Percentiles rank a stretch among this genome's conserved stretches.
Conservation (phyloP, 495 filamentous ascomycete genomes). For the Paragyromitra xinjiangensis region DNA sequence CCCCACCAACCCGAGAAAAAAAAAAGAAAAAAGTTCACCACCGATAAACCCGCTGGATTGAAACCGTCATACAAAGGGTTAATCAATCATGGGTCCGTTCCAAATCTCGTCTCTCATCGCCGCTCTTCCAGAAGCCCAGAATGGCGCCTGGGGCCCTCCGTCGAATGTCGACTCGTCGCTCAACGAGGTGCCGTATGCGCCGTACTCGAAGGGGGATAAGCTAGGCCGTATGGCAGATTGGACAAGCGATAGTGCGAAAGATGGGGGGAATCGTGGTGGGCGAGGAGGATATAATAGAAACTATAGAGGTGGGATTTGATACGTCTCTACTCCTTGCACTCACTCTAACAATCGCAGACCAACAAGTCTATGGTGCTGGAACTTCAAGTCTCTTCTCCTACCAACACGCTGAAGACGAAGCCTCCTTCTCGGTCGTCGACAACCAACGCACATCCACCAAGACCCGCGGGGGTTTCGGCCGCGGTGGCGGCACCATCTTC, state of each 20-base stretch:
- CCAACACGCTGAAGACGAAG: constrained; percentile 92
- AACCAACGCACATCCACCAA: constrained; percentile 86
- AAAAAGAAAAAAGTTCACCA: constrained; percentile 27
- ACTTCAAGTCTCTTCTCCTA: constrained; percentile 85
- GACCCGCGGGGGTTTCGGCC: constrained; percentile 77
- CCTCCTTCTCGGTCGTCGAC: constrained; percentile 96
- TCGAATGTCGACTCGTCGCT: constrained; percentile 80
- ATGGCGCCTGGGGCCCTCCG: constrained; percentile 85
- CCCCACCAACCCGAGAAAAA: neutral
- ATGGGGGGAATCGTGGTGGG: constrained; percentile 72
- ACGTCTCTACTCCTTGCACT: constrained; percentile 9
- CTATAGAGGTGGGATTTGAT: constrained; percentile 75
- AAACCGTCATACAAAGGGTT: neutral
- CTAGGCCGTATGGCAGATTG: constrained; percentile 99
- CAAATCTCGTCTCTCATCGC: constrained; percentile 62
- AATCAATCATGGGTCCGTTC: constrained; percentile 51
- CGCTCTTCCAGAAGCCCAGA: constrained; percentile 66
- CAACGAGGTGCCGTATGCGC: constrained; percentile 93
- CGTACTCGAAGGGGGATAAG: constrained; percentile 98
- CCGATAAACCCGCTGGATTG: neutral
- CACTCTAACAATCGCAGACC: constrained; percentile 66
- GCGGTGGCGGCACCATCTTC: constrained; percentile 85
- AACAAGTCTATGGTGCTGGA: constrained; percentile 95
- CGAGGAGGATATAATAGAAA: constrained; percentile 90
- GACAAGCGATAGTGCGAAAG: constrained; percentile 87